A percentile compares a stretch with the other conserved stretches of the same genome.
These are phyloP conservation scores for Sclerotinia minor DNA, from an alignment of 2,329 filamentous ascomycete genomes.

Conservation along the genomic window DNA sequence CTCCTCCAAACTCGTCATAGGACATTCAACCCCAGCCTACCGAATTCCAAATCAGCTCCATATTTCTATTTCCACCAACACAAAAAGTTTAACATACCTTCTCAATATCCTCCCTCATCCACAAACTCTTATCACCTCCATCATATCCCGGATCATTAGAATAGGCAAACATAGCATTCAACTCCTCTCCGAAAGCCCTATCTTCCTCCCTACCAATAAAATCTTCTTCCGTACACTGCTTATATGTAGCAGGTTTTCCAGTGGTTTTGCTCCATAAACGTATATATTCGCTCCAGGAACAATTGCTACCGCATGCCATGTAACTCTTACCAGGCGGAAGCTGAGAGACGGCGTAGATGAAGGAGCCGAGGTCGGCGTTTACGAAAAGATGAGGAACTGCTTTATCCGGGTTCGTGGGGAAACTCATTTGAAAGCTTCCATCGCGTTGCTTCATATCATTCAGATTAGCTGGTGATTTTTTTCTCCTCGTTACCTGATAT, in stretches of 20 bases:
- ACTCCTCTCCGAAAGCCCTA: constrained; percentile 34
- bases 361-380: constrained; percentile 45
- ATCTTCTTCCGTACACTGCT: constrained; percentile 28
- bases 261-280: constrained; percentile 30
- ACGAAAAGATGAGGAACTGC: constrained; percentile 46
- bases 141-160: constrained; percentile 43
- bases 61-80: background rate
- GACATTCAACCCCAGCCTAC: constrained; percentile 19
- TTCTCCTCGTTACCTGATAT: background rate
- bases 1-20: constrained; percentile 12
- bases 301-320: constrained; percentile 26
- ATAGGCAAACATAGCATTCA: constrained; percentile 42
- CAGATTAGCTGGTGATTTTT: background rate
- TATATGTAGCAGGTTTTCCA: constrained; percentile 26
- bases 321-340: constrained; percentile 35
- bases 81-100: background rate
- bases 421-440: constrained; percentile 50
- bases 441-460: constrained; percentile 42
- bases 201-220: constrained; percentile 41
- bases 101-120: constrained; percentile 28
- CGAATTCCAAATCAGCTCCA: background rate
- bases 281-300: constrained; percentile 31
- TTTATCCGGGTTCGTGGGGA: constrained; percentile 46
- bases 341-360: constrained; percentile 38
- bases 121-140: constrained; percentile 41